phyloP scores from a whole-genome alignment of 352 stramenopile genomes.

The Globisporangium middletonii region DNA sequence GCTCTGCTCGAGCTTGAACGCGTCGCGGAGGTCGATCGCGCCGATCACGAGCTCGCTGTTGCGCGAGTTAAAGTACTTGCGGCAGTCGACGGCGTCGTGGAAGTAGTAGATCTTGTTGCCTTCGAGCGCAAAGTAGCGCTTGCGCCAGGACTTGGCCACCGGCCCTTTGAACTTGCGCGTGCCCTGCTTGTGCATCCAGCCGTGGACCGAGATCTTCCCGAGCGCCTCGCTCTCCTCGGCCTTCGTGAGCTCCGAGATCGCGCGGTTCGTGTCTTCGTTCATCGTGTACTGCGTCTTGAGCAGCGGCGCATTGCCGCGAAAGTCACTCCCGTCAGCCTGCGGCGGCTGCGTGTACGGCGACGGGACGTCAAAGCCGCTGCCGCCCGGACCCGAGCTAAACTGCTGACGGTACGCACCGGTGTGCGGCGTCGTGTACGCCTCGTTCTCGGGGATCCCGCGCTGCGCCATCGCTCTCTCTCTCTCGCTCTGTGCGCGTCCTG shows the following conservation, averaged over 20 bases:
- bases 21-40: constrained; percentile 67
- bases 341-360: too few species aligned
- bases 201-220: constrained; percentile 68
- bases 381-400: too few species aligned
- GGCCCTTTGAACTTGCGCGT: constrained; percentile 77
- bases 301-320: neutral
- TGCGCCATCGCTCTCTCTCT: too few species aligned
- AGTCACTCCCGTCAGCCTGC: too few species aligned
- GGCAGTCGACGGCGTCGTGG: constrained; percentile 75
- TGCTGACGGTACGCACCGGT: too few species aligned
- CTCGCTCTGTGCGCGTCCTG: too few species aligned
- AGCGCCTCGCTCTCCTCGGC: constrained; percentile 34
- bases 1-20: constrained; percentile 75
- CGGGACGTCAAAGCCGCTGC: too few species aligned
- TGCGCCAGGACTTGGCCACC: constrained; percentile 74
- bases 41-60: constrained; percentile 71
- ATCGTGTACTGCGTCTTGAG: constrained; percentile 12
- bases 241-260: constrained; percentile 69
- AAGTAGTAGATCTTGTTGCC: constrained; percentile 86
- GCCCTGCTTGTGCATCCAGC: constrained; percentile 84
- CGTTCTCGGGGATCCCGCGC: too few species aligned
- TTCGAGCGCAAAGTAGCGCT: constrained; percentile 81
- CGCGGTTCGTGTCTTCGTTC: constrained; percentile 37
- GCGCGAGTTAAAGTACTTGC: constrained; percentile 82
- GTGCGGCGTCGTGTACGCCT: too few species aligned